Evolutionary conservation across 257 asterid genomes (phyloP), one percentile per base, ranked within the genome.

Genomic region (Solanum tarijense): DNA sequence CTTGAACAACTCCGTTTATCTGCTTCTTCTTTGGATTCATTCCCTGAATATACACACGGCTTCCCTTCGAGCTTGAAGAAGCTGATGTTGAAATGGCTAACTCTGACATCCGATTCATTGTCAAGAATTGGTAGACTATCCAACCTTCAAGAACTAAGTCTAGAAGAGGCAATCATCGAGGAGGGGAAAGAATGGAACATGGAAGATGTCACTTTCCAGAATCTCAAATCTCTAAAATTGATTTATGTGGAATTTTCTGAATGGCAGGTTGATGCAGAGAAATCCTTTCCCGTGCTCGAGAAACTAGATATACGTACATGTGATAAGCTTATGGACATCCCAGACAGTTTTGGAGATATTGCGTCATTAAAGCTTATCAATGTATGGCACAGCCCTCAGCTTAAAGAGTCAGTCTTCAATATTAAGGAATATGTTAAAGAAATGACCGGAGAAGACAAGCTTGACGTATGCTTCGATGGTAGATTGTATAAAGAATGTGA

Each of bases 271-370:
- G 21, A 32, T 76, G 83, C 21, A 76, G 34, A 76, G 16, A 29
- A 76, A n/a, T 76, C 32, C 12, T 38, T 38, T 38, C 58, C 34
- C 2, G 23, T 27, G 9, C 14, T 41, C 12, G 32, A 60, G 46
- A 14, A 6, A 39, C 41, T 52, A n/a, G 0, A 6, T 6, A 11
- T 2, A 12, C 0, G 0, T 12, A 0, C 0, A 46, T 76, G 55
- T 38, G 0, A 0, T 3, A 0, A n/a, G 84, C 84, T 76, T n/a
- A 76, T 3, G 20, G 13, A 76, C 0, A 78, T 78, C n/a, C 62
- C 84, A 6, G 35, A 12, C 2, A 39, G 84, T 75, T 38, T 75
- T 38, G 83, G 34, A 27, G 55, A 75, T 36, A 38, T 38, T 38
- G 21, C 21, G 41, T 76, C 83, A 12, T 38, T 76, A 23, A 0